Conservation (phyloP, 208 protist genomes). For the Naegleria lovaniensis region DNA sequence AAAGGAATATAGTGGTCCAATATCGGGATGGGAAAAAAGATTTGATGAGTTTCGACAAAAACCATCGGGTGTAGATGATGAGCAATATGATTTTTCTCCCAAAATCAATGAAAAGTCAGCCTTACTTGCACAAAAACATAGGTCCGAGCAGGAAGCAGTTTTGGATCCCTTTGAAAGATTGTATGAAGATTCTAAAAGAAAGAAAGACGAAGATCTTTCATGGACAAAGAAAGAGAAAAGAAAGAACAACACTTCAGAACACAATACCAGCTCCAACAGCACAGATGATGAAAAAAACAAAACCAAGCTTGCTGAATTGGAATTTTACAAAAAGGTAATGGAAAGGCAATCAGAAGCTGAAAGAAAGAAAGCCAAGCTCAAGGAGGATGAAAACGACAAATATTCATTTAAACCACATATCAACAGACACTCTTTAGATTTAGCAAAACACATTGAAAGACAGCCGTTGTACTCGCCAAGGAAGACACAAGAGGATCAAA, state of each 20-base stretch:
- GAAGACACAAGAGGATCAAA: neutral
- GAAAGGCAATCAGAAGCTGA: neutral
- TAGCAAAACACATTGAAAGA: neutral
- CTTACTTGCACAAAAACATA: neutral
- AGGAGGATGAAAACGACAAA: neutral
- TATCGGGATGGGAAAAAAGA: constrained; percentile 13
- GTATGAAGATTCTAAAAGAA: neutral
- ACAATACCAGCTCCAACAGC: neutral
- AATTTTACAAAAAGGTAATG: neutral
- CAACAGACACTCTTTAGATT: neutral
- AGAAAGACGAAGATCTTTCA: neutral
- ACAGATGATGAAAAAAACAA: neutral
- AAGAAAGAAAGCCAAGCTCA: neutral
- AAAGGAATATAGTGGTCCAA: neutral
- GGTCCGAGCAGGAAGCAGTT: neutral
- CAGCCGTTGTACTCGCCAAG: neutral
- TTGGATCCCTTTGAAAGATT: neutral
- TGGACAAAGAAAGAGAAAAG: neutral
- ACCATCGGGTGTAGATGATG: too few relatives aligned
- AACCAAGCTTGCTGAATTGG: neutral
- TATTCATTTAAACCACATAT: neutral
- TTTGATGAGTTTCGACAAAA: neutral
- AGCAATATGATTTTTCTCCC: neutral
- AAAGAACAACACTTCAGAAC: neutral
- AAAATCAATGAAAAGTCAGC: neutral